Conservation (phyloP, 2,329 filamentous ascomycete species). For the Verticillium isaacii region DNA sequence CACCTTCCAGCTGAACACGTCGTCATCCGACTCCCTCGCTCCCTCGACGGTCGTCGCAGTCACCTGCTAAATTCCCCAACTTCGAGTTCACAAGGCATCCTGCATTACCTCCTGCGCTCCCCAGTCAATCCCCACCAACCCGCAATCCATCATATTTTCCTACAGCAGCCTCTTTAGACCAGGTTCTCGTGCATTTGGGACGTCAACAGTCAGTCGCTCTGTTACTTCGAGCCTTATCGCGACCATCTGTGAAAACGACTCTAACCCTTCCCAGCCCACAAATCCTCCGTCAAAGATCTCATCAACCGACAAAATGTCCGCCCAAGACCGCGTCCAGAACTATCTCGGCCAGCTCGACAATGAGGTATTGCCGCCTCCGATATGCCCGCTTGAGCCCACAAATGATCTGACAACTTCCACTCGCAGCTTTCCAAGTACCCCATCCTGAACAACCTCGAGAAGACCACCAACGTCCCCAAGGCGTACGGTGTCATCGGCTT, state of each 20-base stretch:
- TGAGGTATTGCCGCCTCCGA: slow-evolving; percentile 62
- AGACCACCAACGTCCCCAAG: slow-evolving; percentile 77
- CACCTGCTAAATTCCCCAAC: slow-evolving; percentile 13
- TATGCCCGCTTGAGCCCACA: background rate
- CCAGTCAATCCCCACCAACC: background rate
- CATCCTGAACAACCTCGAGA: slow-evolving; percentile 78
- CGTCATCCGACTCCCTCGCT: slow-evolving; percentile 12
- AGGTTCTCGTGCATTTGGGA: background rate
- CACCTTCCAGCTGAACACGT: slow-evolving; percentile 12
- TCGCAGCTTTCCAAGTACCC: slow-evolving; percentile 65
- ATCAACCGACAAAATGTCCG: slow-evolving; percentile 54
- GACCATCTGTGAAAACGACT: background rate
- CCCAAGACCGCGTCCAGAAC: slow-evolving; percentile 71
- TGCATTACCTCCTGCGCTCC: background rate
- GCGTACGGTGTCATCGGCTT: slow-evolving; percentile 76
- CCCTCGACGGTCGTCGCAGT: background rate
- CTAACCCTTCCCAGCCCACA: background rate
- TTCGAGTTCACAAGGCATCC: background rate
- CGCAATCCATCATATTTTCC: background rate
- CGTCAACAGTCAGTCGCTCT: background rate
- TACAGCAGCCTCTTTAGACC: background rate
- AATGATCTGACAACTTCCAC: background rate
- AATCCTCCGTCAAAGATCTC: slow-evolving; percentile 1
- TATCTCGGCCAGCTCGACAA: slow-evolving; percentile 77
- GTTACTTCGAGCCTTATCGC: background rate